These are phyloP conservation scores for Capsella rubella DNA, from an alignment of 441 rosid genomes.

Conservation along the genomic window DNA sequence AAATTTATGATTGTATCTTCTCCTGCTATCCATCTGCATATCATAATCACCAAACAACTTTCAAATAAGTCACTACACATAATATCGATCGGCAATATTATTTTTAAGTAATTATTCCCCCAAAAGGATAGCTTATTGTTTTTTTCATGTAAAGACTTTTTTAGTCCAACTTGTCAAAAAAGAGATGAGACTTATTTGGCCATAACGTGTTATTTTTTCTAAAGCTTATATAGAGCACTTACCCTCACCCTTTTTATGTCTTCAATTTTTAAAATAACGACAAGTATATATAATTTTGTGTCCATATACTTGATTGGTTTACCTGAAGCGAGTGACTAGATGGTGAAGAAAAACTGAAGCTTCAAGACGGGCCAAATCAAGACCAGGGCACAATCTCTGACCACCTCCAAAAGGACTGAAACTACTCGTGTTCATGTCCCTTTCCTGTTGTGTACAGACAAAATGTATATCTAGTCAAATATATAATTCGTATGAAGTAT, in stretches of 20 bases:
- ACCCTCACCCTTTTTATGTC: neutral
- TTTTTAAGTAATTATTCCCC: neutral
- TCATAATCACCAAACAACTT: conserved; percentile 9
- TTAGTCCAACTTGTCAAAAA: conserved; percentile 28
- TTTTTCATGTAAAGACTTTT: neutral
- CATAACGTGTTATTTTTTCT: conserved; percentile 23
- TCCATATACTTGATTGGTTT: conserved; percentile 16
- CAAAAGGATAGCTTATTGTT: neutral
- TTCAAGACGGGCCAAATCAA: conserved; percentile 96
- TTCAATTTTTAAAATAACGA: neutral
- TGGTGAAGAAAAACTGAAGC: conserved; percentile 89
- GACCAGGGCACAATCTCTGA: conserved; percentile 94
- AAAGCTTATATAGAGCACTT: conserved; percentile 23
- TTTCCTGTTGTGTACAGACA: conserved; percentile 54
- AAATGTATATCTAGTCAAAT: neutral
- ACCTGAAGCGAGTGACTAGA: conserved; percentile 92
- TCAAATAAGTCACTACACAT: neutral
- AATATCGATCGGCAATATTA: too few species aligned
- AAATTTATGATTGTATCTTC: conserved; percentile 81
- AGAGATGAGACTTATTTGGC: conserved; percentile 34
- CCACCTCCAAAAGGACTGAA: conserved; percentile 99
- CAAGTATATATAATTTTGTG: neutral
- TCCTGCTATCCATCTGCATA: conserved; percentile 85
- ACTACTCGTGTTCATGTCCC: conserved; percentile 56
- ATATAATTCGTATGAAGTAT: neutral